A percentile compares a stretch with the other conserved stretches of the same genome.
phyloP scores from a whole-genome alignment of 768 basidiomycete species.

The Suillus occidentalis region DNA sequence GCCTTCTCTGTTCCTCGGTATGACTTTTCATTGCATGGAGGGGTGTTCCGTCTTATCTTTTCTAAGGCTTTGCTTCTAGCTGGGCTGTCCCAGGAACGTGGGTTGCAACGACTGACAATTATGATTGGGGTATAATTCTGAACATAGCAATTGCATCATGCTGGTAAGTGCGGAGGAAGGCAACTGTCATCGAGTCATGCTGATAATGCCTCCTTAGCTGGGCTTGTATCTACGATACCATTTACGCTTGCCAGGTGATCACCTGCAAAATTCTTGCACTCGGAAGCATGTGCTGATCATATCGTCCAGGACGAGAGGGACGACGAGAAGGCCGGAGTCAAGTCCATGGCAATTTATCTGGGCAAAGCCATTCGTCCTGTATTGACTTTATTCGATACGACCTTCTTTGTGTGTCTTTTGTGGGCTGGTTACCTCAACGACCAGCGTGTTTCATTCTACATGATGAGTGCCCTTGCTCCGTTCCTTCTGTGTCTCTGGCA shows the following conservation, averaged over 20 bases:
- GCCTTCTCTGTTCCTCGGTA: background rate
- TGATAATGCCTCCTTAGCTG: background rate
- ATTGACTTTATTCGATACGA: background rate
- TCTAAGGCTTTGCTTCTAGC: background rate
- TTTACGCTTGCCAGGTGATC: background rate
- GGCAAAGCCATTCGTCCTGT: background rate
- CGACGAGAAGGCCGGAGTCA: background rate
- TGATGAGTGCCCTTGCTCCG: background rate
- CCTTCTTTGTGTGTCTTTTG: background rate
- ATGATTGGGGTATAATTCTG: background rate
- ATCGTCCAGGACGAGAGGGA: background rate
- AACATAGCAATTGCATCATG: background rate
- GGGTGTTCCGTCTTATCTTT: background rate
- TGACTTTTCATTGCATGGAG: background rate
- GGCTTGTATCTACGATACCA: background rate
- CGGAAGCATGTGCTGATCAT: background rate
- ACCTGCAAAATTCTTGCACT: background rate
- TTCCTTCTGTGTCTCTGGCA: background rate
- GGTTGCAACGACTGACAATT: background rate
- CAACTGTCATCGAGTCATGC: background rate
- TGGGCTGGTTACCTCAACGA: constrained; percentile 1
- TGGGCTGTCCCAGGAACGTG: background rate
- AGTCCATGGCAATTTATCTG: background rate
- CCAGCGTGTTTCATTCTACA: background rate
- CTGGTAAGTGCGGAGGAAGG: background rate